These are phyloP conservation scores for Panellus pusillus DNA, from an alignment of 768 basidiomycete species.

Conservation along the genomic window DNA sequence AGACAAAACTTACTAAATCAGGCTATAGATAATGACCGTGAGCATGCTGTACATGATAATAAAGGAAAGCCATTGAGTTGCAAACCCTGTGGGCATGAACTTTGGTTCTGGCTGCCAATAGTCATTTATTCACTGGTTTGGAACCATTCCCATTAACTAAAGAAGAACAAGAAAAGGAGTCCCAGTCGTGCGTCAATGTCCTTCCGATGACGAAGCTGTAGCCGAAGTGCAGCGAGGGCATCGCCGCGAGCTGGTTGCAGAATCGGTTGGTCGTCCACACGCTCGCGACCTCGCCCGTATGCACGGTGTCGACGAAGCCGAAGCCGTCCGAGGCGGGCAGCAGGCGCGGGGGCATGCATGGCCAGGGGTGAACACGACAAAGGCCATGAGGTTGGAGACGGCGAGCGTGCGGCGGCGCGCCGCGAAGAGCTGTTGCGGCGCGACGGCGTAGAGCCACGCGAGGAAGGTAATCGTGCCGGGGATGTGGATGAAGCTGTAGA, in stretches of 20 bases:
- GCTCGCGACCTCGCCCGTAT: slow-evolving; percentile 18
- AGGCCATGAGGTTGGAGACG: slow-evolving; percentile 22
- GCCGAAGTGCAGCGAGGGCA: slow-evolving; percentile 20
- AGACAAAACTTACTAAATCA: too few relatives aligned
- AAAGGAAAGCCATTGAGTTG: too few relatives aligned
- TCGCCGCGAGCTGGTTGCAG: slow-evolving; percentile 22
- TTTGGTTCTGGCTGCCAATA: too few relatives aligned
- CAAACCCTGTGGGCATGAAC: too few relatives aligned
- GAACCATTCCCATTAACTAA: too few relatives aligned
- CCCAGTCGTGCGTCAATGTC: too few relatives aligned
- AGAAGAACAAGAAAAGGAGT: too few relatives aligned
- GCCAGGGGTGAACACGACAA: slow-evolving; percentile 22
- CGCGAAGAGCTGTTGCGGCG: slow-evolving; percentile 19
- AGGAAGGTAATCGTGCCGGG: slow-evolving; percentile 22
- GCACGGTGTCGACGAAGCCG: slow-evolving; percentile 20
- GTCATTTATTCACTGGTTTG: too few relatives aligned
- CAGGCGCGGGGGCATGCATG: slow-evolving; percentile 22
- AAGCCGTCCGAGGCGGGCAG: slow-evolving; percentile 18
- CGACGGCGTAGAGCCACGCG: slow-evolving; percentile 21
- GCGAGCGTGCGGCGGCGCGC: slow-evolving; percentile 21
- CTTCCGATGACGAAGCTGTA: slow-evolving; percentile 22
- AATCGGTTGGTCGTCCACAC: slow-evolving; percentile 21
- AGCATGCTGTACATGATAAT: too few relatives aligned
- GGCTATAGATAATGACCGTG: too few relatives aligned
- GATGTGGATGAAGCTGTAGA: slow-evolving; percentile 23